Conservation (phyloP, 495 filamentous ascomycete species). For the Platismatia glauca region DNA sequence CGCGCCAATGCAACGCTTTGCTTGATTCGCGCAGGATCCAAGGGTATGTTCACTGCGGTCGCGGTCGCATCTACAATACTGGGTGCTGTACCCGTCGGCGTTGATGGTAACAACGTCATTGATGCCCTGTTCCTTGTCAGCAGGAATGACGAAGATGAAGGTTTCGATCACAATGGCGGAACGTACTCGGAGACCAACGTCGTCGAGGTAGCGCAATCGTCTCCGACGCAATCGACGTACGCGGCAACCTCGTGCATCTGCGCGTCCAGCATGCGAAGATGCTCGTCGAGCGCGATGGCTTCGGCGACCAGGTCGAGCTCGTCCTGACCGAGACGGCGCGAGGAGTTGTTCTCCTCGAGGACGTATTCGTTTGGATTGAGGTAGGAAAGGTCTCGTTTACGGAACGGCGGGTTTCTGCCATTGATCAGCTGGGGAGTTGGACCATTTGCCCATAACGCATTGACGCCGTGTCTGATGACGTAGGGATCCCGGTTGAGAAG, state of each 20-base stretch:
- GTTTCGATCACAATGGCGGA: slow-evolving; percentile 9
- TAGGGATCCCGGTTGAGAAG: slow-evolving; percentile 11
- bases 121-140: slow-evolving; percentile 13
- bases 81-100: slow-evolving; percentile 11
- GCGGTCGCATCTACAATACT: slow-evolving; percentile 13
- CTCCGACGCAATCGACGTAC: slow-evolving; percentile 15
- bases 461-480: slow-evolving; percentile 8
- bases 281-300: slow-evolving; percentile 16
- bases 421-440: slow-evolving; percentile 14
- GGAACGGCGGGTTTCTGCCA: slow-evolving; percentile 14
- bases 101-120: slow-evolving; percentile 13
- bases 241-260: slow-evolving; percentile 15
- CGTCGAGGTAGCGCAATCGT: slow-evolving; percentile 18
- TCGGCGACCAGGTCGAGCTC: slow-evolving; percentile 15
- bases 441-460: slow-evolving; percentile 4
- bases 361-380: slow-evolving; percentile 15
- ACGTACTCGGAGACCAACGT: slow-evolving; percentile 13
- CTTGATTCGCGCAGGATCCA: slow-evolving; percentile 3
- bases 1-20: slow-evolving; percentile 14
- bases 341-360: slow-evolving; percentile 14
- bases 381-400: slow-evolving; percentile 13
- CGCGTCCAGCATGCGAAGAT: slow-evolving; percentile 17
- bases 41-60: slow-evolving; percentile 10
- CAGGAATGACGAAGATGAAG: slow-evolving; percentile 9
- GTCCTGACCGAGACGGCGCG: slow-evolving; percentile 12